Evolutionary conservation across 1,284 basidiomycete genomes (phyloP), one percentile per base, ranked within the genome.

Genomic region (Cutaneotrichosporon cavernicola): DNA sequence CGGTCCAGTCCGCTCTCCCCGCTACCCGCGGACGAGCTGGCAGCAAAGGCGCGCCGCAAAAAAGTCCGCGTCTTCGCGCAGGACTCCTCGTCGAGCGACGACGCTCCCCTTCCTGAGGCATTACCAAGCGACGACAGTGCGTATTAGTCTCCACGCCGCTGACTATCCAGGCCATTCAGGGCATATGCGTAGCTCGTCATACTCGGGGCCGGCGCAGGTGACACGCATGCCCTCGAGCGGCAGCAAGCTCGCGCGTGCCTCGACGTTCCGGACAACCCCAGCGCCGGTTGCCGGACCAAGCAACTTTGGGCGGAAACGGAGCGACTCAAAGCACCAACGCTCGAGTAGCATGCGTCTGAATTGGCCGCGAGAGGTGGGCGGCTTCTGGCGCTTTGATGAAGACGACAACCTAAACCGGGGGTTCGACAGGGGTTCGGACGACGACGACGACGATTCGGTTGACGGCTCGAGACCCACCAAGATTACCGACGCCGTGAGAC

Each of bases 361-460:
- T 22, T 50, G 58, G 4, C 36, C 36, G 14, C 32, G 49, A 11
- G 58, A 60, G 4, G 2, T 60, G 4, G 36, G 14, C 16, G 26
- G 36, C 34, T 34, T 30, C 22, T 26, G 57, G 18, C 58, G 57
- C 5, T 60, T 40, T 63, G 58, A 38, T 69, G 72, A 70, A 21
- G 66, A 62, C 18, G 67, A 71, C 50, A 65, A 56, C 50, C 72
- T 63, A 38, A 57, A 65, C 22, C 64, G 65, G 0, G 52, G 56
- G 16, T 60, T 66, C 38, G 67, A 71, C 56, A 70, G 69, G 64
- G 65, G 56, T 1, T 68, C 68, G 1, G 72, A 69, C 31, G 62
- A 65, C 11, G 69, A 70, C 31, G 66, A 67, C 21, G 64, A 66
- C 31, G 61, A 64, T 18, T 62, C 62, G 14, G 21, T 68, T 2